Conservation (phyloP, 2,329 filamentous ascomycete genomes). For the Albifimbria verrucaria region DNA sequence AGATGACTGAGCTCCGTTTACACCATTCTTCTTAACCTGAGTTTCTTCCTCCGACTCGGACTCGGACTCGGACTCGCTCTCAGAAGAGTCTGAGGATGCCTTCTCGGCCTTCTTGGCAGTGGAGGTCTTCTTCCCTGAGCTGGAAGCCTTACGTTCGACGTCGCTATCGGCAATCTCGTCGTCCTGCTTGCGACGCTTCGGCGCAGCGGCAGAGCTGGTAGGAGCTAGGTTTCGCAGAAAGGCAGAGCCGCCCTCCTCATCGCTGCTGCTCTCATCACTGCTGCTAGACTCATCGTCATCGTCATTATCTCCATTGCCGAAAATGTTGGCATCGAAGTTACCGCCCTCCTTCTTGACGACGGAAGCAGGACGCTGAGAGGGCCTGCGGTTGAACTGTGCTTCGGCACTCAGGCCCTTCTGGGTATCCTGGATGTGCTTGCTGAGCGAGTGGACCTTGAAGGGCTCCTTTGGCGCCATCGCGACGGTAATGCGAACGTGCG, state of each 20-base stretch:
- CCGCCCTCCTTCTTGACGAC: slow-evolving; percentile 27
- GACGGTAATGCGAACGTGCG: slow-evolving; percentile 9
- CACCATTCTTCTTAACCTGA: slow-evolving; percentile 11
- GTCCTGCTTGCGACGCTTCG: slow-evolving; percentile 26
- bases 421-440: slow-evolving; percentile 34
- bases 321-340: slow-evolving; percentile 20
- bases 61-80: slow-evolving; percentile 26
- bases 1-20: slow-evolving; percentile 9
- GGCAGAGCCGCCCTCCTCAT: slow-evolving; percentile 22
- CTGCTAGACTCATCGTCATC: slow-evolving; percentile 28
- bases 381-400: slow-evolving; percentile 28
- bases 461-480: slow-evolving; percentile 34
- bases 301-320: slow-evolving; percentile 26
- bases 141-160: slow-evolving; percentile 28
- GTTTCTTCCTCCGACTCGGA: slow-evolving; percentile 12
- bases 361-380: slow-evolving; percentile 18
- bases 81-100: slow-evolving; percentile 15
- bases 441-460: slow-evolving; percentile 34
- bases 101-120: slow-evolving; percentile 12
- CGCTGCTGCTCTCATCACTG: slow-evolving; percentile 30
- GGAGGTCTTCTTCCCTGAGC: slow-evolving; percentile 16
- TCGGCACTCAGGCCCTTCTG: slow-evolving; percentile 30
- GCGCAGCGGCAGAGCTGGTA: slow-evolving; percentile 9
- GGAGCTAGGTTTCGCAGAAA: slow-evolving; percentile 30
- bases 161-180: slow-evolving; percentile 42